A percentile compares a stretch with the other conserved stretches of the same genome.
Evolutionary conservation across 495 filamentous ascomycete species (phyloP).

Genomic region (Penicillium odoratum): DNA sequence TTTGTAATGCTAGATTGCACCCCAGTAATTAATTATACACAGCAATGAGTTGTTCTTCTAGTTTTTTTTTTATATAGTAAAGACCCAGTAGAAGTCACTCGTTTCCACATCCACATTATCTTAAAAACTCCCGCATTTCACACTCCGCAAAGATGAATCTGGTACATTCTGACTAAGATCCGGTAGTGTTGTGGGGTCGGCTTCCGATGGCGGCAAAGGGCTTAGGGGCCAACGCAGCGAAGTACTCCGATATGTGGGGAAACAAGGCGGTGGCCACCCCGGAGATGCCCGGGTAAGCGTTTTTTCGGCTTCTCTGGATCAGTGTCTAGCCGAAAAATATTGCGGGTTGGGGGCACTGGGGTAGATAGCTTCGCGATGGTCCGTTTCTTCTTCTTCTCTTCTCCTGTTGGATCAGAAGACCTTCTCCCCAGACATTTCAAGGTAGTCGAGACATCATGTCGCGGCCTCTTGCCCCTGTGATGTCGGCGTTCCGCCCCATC

Average conservation of each 20-base stretch:
- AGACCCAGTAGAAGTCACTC: too few species aligned
- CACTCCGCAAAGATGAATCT: background rate
- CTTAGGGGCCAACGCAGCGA: conserved; percentile 13
- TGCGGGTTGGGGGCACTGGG: conserved; percentile 14
- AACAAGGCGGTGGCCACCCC: conserved; percentile 1
- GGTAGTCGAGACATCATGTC: conserved; percentile 25
- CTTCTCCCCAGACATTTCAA: conserved; percentile 11
- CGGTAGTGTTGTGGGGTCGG: conserved; percentile 14
- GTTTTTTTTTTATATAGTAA: background rate
- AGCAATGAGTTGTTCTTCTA: background rate
- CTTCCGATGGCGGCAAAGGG: conserved; percentile 25
- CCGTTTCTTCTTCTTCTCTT: conserved; percentile 7
- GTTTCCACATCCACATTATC: background rate
- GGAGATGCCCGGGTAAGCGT: conserved; percentile 20
- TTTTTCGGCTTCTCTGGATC: conserved; percentile 24
- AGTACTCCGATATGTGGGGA: conserved; percentile 20
- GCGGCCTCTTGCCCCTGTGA: conserved; percentile 30
- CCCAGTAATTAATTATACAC: background rate
- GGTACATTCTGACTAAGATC: background rate
- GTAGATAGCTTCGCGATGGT: conserved; percentile 15
- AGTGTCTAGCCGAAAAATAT: conserved; percentile 20
- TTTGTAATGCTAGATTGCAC: background rate
- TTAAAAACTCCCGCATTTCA: background rate
- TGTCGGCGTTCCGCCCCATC: conserved; percentile 37
- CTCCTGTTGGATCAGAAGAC: conserved; percentile 19